These are phyloP conservation scores for Nemania sp. DNA, from an alignment of 2,329 filamentous ascomycete genomes.

Conservation along the genomic window DNA sequence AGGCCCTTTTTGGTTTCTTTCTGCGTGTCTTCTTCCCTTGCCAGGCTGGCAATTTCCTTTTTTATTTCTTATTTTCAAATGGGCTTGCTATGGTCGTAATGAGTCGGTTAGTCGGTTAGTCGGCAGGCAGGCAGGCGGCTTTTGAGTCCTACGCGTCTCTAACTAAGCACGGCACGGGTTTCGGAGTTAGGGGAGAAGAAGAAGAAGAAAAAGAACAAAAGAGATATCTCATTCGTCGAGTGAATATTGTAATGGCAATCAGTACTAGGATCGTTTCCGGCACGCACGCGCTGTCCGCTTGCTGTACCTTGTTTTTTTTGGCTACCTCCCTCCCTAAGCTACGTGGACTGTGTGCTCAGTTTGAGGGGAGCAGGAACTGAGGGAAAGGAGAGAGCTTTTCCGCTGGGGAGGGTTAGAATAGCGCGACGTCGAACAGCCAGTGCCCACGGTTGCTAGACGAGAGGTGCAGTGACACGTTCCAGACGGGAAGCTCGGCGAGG, in stretches of 20 bases:
- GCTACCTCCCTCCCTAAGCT: too few relatives aligned
- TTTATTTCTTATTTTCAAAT: too few relatives aligned
- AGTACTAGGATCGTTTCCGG: too few relatives aligned
- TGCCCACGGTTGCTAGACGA: too few relatives aligned
- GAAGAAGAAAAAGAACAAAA: too few relatives aligned
- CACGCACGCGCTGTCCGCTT: neutral
- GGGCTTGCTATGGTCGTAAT: too few relatives aligned
- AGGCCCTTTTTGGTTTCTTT: too few relatives aligned
- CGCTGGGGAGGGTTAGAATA: neutral
- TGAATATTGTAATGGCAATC: neutral
- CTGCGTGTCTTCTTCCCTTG: neutral
- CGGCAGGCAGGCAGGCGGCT: too few relatives aligned
- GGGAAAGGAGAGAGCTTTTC: neutral
- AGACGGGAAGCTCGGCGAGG: neutral
- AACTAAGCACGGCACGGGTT: conserved; percentile 2
- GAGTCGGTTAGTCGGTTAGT: too few relatives aligned
- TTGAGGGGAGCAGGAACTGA: neutral
- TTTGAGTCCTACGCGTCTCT: too few relatives aligned
- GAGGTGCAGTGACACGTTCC: neutral
- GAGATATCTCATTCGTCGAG: neutral
- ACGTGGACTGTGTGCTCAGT: neutral
- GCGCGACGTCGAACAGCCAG: too few relatives aligned
- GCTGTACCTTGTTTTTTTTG: neutral
- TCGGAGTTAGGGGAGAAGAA: neutral
- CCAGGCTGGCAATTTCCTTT: neutral